Conservation (phyloP, 2,329 filamentous ascomycete genomes). For the Aspergillus ochraceus region DNA sequence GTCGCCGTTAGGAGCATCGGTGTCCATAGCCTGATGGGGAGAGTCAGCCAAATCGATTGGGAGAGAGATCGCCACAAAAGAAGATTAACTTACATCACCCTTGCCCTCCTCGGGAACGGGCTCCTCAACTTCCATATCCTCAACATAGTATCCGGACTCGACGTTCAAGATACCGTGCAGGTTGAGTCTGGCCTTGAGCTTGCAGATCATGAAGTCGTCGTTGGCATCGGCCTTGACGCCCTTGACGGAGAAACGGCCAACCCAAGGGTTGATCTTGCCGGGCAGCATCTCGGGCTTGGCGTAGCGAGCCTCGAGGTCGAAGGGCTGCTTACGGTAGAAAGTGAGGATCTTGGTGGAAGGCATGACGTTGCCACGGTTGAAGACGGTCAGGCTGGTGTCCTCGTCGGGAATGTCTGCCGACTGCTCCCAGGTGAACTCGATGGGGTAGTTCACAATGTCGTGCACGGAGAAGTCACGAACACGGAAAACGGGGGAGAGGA, state of each 20-base stretch:
- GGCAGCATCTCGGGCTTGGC: conserved; percentile 82
- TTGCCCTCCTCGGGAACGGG: conserved; percentile 73
- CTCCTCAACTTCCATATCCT: conserved; percentile 96
- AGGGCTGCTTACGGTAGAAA: conserved; percentile 97
- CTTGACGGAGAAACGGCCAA: conserved; percentile 97
- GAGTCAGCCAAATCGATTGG: conserved; percentile 17
- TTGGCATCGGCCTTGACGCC: conserved; percentile 90
- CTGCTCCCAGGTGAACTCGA: conserved; percentile 99
- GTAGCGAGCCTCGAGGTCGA: conserved; percentile 94
- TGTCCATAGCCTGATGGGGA: conserved; percentile 73
- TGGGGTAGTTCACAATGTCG: conserved; percentile 96
- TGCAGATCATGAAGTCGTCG: conserved; percentile 99
- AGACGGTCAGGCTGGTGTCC: conserved; percentile 94
- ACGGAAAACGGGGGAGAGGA: conserved; percentile 95
- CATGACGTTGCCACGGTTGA: conserved; percentile 95
- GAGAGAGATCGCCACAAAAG: not conserved
- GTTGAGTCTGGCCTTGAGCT: conserved; percentile 96
- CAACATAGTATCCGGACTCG: conserved; percentile 95
- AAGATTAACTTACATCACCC: conserved; percentile 47
- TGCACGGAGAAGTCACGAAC: conserved; percentile 97
- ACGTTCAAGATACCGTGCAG: conserved; percentile 95
- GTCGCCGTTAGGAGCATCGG: conserved; percentile 63
- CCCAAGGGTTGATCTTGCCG: conserved; percentile 90
- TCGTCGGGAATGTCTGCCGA: conserved; percentile 97
- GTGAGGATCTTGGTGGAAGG: conserved; percentile 99